A percentile compares a stretch with the other conserved stretches of the same genome.
Conservation (phyloP, 2,329 filamentous ascomycete species). For the Neopestalotiopsis sp. region DNA sequence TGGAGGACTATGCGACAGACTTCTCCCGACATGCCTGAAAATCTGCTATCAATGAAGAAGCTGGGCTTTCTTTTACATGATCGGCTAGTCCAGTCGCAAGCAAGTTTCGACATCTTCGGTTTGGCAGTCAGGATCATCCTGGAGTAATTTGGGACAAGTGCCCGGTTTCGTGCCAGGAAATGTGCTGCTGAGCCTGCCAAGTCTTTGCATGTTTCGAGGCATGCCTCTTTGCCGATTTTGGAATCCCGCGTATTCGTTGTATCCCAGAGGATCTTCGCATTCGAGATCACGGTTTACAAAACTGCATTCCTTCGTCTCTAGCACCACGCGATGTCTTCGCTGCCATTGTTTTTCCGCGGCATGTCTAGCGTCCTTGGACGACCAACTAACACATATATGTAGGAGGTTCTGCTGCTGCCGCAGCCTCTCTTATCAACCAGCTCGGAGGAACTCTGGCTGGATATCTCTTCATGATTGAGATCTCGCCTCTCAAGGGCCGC, state of each 20-base stretch:
- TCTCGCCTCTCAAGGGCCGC: slow-evolving; percentile 89
- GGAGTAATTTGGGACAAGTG: background rate
- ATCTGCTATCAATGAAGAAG: background rate
- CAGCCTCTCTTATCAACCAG: slow-evolving; percentile 83
- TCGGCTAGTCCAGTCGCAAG: background rate
- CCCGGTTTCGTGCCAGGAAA: background rate
- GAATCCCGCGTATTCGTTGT: background rate
- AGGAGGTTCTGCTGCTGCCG: slow-evolving; percentile 92
- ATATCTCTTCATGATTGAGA: slow-evolving; percentile 94
- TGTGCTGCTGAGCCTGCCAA: background rate
- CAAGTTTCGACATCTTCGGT: background rate
- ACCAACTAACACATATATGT: slow-evolving; percentile 28
- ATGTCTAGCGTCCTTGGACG: slow-evolving; percentile 24
- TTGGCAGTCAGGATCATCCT: background rate
- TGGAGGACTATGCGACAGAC: background rate
- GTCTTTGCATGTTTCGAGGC: background rate
- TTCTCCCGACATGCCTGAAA: background rate
- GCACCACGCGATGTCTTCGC: background rate
- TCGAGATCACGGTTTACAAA: background rate
- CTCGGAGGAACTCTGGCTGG: slow-evolving; percentile 85
- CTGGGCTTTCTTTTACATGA: background rate
- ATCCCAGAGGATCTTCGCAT: background rate
- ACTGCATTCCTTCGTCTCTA: background rate
- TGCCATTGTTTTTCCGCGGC: slow-evolving; percentile 16
- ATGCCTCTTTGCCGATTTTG: background rate